These are phyloP conservation scores for Alternaria brassicae DNA, from an alignment of 2,329 filamentous ascomycete genomes.

Conservation along the genomic window DNA sequence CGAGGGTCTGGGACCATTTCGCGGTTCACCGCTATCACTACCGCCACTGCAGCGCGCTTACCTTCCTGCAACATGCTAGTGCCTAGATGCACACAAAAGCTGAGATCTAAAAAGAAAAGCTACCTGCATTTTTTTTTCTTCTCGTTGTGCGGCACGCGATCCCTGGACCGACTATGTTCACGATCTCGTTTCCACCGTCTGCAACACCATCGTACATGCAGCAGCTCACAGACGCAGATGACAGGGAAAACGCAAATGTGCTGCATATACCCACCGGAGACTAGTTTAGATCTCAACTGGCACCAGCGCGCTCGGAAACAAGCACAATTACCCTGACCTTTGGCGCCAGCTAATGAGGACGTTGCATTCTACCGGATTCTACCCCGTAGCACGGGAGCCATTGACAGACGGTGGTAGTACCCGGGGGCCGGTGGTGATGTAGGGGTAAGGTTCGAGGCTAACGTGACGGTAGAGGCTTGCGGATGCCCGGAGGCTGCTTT, in stretches of 20 bases:
- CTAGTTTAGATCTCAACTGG: background rate
- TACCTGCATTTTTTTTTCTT: background rate
- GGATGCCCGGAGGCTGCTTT: background rate
- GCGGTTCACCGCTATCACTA: slow-evolving; percentile 2
- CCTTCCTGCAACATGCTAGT: background rate
- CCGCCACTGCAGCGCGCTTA: background rate
- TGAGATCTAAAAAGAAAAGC: background rate
- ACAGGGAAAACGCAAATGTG: slow-evolving; percentile 2
- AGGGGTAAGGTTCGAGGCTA: background rate
- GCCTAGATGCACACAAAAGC: background rate
- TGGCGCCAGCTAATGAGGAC: background rate
- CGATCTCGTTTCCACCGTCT: background rate
- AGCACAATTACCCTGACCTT: slow-evolving; percentile 3
- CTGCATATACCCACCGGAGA: background rate
- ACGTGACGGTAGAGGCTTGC: background rate
- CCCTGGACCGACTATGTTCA: background rate
- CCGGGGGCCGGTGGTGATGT: background rate
- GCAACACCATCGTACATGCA: background rate
- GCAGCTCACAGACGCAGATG: slow-evolving; percentile 1
- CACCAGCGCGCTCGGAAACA: background rate
- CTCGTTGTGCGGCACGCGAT: background rate
- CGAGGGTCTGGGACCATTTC: background rate
- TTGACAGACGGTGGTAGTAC: background rate
- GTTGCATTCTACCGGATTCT: background rate
- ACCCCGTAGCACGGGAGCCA: background rate